phyloP scores from a whole-genome alignment of 2,329 filamentous ascomycete genomes.

The Aspergillus tanneri region DNA sequence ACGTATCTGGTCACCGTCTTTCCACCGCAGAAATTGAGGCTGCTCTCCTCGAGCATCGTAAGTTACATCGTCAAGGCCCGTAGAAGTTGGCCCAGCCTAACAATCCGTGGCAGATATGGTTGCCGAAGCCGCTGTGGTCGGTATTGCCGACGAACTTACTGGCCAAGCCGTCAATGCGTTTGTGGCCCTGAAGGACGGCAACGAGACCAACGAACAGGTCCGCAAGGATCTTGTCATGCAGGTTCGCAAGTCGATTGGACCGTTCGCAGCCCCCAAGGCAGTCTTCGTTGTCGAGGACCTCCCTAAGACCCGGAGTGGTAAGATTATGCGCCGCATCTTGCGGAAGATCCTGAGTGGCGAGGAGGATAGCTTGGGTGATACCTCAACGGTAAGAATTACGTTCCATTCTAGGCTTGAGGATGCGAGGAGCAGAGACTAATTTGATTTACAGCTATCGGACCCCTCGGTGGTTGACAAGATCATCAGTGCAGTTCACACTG shows the following conservation, averaged over 20 bases:
- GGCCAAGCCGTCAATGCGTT: conserved; percentile 98
- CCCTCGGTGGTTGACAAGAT: conserved; percentile 87
- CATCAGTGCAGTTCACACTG: conserved; percentile 70
- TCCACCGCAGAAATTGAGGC: conserved; percentile 98
- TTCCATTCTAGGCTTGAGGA: neutral
- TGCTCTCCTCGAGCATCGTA: conserved; percentile 85
- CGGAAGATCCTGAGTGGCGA: conserved; percentile 96
- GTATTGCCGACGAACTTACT: conserved; percentile 87
- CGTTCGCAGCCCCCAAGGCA: conserved; percentile 93
- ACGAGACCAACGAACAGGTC: conserved; percentile 72
- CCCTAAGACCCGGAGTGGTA: conserved; percentile 94
- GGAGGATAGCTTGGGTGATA: conserved; percentile 95
- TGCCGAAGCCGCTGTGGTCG: conserved; percentile 92
- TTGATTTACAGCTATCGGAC: conserved; percentile 68
- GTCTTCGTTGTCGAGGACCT: conserved; percentile 89
- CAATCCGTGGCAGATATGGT: conserved; percentile 49
- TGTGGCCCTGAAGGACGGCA: conserved; percentile 83
- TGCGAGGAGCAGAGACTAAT: conserved; percentile 12
- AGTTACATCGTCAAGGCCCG: conserved; percentile 20
- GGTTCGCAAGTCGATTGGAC: conserved; percentile 95
- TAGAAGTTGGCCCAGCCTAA: conserved; percentile 17
- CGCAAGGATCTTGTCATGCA: conserved; percentile 93
- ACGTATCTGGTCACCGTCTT: conserved; percentile 92
- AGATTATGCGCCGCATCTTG: conserved; percentile 98
- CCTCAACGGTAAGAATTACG: conserved; percentile 74